Conservation (phyloP, 2,329 filamentous ascomycete species). For the Dothistroma pini region DNA sequence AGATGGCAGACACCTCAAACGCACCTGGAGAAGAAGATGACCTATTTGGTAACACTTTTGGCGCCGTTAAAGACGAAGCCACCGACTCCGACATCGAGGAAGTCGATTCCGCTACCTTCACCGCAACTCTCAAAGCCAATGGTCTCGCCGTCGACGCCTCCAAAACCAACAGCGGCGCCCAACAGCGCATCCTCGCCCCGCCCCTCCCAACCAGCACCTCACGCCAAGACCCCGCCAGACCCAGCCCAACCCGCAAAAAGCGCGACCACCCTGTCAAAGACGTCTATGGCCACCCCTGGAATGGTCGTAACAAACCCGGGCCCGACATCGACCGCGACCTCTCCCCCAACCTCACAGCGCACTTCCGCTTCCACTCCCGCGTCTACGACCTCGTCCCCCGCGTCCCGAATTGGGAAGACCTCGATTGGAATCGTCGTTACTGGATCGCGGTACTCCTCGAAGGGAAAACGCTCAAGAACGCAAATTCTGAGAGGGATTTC, state of each 20-base stretch:
- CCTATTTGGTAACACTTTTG: constrained; percentile 12
- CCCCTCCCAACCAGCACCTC: constrained; percentile 3
- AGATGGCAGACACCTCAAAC: not conserved
- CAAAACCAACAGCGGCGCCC: not conserved
- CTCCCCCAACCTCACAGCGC: constrained; percentile 12
- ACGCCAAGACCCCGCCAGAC: constrained; percentile 5
- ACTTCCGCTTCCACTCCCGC: constrained; percentile 27
- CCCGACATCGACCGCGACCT: constrained; percentile 23
- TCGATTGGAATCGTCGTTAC: constrained; percentile 27
- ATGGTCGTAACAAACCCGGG: constrained; percentile 7
- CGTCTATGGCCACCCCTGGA: constrained; percentile 1
- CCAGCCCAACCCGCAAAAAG: not conserved
- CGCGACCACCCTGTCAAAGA: not conserved
- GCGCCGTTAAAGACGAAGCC: not conserved
- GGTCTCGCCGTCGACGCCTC: constrained; percentile 10
- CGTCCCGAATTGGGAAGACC: constrained; percentile 12
- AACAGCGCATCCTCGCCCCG: not conserved
- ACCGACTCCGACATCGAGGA: constrained; percentile 5
- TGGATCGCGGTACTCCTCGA: constrained; percentile 33
- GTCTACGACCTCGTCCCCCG: constrained; percentile 20
- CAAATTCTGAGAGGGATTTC: constrained; percentile 22
- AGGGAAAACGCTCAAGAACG: constrained; percentile 10
- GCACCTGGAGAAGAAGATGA: constrained; percentile 7
- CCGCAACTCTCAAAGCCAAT: constrained; percentile 4
- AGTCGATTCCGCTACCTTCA: not conserved